phyloP scores from a whole-genome alignment of 176 grass and related monocot genomes.

The Oryza nivara region DNA sequence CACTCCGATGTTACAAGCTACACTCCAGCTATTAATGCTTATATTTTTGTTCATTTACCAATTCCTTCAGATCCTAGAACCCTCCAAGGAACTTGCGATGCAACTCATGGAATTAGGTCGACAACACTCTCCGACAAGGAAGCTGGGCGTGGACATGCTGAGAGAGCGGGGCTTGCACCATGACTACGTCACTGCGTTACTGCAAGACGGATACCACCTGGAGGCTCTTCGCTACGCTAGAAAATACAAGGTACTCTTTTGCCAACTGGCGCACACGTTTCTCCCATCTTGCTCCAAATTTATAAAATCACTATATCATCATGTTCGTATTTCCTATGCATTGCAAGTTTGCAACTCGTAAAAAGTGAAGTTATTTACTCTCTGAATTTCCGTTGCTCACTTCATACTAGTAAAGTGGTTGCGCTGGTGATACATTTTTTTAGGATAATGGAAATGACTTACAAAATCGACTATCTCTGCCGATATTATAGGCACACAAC shows the following conservation, averaged over 20 bases:
- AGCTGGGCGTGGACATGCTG: constrained; percentile 88
- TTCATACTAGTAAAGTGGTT: not conserved
- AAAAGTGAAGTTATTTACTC: not conserved
- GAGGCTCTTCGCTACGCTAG: constrained; percentile 83
- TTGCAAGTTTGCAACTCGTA: too few relatives aligned
- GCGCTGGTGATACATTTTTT: too few relatives aligned
- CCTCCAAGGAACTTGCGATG: constrained; percentile 86
- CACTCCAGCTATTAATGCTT: not conserved
- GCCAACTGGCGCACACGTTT: not conserved
- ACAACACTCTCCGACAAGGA: constrained; percentile 58
- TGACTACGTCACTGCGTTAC: constrained; percentile 68
- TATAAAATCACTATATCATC: not conserved
- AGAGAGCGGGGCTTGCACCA: constrained; percentile 79
- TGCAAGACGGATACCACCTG: constrained; percentile 88
- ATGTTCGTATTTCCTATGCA: not conserved
- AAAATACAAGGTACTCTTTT: constrained; percentile 79
- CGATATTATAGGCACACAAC: too few relatives aligned
- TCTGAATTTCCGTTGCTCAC: not conserved
- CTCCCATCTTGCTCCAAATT: not conserved
- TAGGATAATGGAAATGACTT: too few relatives aligned
- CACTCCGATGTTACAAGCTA: not conserved
- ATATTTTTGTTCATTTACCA: constrained; percentile 9
- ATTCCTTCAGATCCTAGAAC: constrained; percentile 80
- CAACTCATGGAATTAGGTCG: constrained; percentile 77
- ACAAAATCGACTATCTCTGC: too few relatives aligned